Evolutionary conservation across 2,329 filamentous ascomycete species (phyloP), one percentile per base, ranked within the genome.

Genomic region (Geosmithia putterillii): DNA sequence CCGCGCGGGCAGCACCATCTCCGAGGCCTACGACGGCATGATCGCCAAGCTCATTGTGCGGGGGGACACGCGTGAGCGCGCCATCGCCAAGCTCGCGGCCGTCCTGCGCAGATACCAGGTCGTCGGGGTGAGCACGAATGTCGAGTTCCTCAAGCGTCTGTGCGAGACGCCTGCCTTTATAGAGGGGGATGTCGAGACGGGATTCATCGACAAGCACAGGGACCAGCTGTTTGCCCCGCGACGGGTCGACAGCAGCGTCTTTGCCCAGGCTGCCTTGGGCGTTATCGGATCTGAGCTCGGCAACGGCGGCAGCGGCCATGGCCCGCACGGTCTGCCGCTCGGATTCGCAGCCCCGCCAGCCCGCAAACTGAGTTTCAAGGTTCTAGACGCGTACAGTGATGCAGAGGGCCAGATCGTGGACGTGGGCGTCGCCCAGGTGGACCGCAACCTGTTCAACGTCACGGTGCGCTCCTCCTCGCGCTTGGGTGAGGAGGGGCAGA

Each of bases 1-100:
- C 59, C 77, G 89, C 22, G 74, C 88, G 51, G 92, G 92, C 21
- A 90, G 95, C 58, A 86, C 87, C 48, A 86, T 98, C 3, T 94
- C 89, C 0, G 86, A 90, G 46, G 86, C 92, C 44, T 98, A 98
- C 61, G 92, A 98, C 53, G 92, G 92, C 22, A 98, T 98, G 92
- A 95, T 98, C 51, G 86, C 92, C 38, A 98, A 98, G 65, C 75
- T 98, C 42, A 98, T 98, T 52, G 87, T 96, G 6, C 78, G 86
- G 45, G 92, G 86, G 1, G 74, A 78, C 15, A 83, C 83, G 45
- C 76, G 92, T 46, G 76, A 83, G 57, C 82, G 84, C 21, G 86
- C 89, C 3, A 82, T 98, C 41, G 80, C 85, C 46, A 94, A 86
- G 60, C 71, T 98, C 46, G 78, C 80, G 34, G 70, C 81, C 4